phyloP scores from a whole-genome alignment of 73 alveolate genomes.

The Chromera velia region DNA sequence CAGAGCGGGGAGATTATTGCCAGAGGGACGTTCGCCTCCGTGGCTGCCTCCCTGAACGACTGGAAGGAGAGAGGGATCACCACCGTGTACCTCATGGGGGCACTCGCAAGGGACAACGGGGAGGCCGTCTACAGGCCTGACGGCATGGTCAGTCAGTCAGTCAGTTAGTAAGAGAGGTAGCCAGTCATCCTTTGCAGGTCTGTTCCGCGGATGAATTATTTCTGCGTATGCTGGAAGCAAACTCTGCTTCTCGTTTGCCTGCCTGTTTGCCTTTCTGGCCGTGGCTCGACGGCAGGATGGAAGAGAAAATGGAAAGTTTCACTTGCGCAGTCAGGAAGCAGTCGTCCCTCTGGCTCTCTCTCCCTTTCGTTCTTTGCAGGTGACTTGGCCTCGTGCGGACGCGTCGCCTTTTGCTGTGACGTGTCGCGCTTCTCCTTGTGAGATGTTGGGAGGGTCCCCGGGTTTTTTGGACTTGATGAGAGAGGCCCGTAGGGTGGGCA shows the following conservation, averaged over 20 bases:
- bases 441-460: conserved; percentile 87
- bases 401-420: conserved; percentile 86
- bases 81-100: conserved; percentile 86
- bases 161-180: no score
- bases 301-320: conserved; percentile 59
- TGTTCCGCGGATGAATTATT: no score
- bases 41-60: conserved; percentile 62
- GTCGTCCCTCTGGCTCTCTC: no score
- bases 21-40: conserved; percentile 78
- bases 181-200: no score
- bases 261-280: no score
- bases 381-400: conserved; percentile 67
- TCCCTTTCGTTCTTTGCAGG: no score
- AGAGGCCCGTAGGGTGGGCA: conserved; percentile 68
- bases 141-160: no score
- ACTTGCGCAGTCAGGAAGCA: no score
- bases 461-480: conserved; percentile 65
- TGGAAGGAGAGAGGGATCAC: conserved; percentile 68
- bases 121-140: conserved; percentile 28
- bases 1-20: conserved; percentile 58
- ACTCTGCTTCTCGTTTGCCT: no score
- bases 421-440: conserved; percentile 69
- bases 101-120: conserved; percentile 87
- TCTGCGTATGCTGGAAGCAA: no score
- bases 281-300: conserved; percentile 21